These are phyloP conservation scores for Lavandula angustifolia DNA, from an alignment of 257 asterid species.

Conservation along the genomic window DNA sequence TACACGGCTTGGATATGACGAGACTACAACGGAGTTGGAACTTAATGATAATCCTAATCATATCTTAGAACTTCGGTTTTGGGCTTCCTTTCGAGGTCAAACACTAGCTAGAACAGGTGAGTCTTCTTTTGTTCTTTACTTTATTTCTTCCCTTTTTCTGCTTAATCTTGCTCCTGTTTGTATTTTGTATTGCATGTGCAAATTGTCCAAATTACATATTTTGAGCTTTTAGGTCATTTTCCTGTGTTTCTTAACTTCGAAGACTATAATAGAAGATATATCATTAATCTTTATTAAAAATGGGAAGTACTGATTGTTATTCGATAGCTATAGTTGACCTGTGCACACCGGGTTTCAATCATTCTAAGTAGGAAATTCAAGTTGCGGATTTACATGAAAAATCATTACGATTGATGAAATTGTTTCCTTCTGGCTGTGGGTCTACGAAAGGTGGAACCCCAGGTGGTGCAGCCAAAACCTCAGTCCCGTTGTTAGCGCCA, in stretches of 20 bases:
- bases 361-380: no score
- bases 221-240: slow-evolving; percentile 7
- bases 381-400: no score
- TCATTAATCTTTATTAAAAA: no score
- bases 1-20: slow-evolving; percentile 92
- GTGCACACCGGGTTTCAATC: no score
- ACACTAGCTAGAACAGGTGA: slow-evolving; percentile 95
- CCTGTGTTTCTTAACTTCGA: slow-evolving; percentile 13
- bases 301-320: neutral
- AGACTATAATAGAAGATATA: neutral
- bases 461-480: no score
- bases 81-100: slow-evolving; percentile 99
- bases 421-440: no score
- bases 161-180: slow-evolving; percentile 18
- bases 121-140: slow-evolving; percentile 24
- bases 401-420: no score
- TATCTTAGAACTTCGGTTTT: slow-evolving; percentile 88
- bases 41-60: slow-evolving; percentile 78
- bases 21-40: slow-evolving; percentile 69
- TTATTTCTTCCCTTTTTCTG: neutral
- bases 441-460: no score
- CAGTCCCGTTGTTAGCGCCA: no score
- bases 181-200: neutral
- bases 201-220: slow-evolving; percentile 6
- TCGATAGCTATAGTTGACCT: no score